A percentile compares a stretch with the other conserved stretches of the same genome.
These are phyloP conservation scores for Pestalotiopsis sp. DNA, from an alignment of 2,329 filamentous ascomycete species.

Conservation along the genomic window DNA sequence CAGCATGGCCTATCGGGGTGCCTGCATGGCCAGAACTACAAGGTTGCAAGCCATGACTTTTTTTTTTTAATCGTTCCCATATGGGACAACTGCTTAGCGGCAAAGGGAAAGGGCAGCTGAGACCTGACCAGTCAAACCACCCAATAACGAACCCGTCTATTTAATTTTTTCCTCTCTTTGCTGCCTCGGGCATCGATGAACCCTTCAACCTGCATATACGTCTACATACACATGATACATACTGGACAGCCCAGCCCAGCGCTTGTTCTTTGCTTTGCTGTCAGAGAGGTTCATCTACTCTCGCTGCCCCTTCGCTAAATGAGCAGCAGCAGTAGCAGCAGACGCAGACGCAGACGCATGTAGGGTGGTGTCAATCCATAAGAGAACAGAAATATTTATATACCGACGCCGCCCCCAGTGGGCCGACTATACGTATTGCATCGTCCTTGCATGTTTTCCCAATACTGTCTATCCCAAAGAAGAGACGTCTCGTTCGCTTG, in stretches of 20 bases:
- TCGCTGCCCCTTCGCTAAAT: background rate
- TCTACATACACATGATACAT: constrained; percentile 5
- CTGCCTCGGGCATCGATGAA: constrained; percentile 9
- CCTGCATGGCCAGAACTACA: constrained; percentile 7
- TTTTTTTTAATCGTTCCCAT: too few species aligned
- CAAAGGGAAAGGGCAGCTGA: constrained; percentile 4
- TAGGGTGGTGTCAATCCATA: background rate
- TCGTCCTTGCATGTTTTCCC: background rate
- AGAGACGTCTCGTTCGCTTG: too few species aligned
- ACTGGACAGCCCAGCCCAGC: background rate
- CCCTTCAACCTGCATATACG: background rate
- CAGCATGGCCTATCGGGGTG: background rate
- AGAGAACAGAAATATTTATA: background rate
- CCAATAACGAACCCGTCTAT: background rate
- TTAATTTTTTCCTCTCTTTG: too few species aligned
- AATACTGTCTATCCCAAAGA: too few species aligned
- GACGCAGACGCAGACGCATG: background rate
- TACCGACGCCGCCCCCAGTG: background rate
- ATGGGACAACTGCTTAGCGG: constrained; percentile 6
- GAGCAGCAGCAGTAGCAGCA: background rate
- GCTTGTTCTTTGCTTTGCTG: background rate
- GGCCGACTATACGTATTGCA: background rate
- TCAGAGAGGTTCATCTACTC: background rate
- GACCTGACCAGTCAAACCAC: constrained; percentile 10
- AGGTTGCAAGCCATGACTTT: constrained; percentile 5